Base-by-base conservation (phyloP, 1,284 basidiomycete species). In the Lentinus polychrous region DNA sequence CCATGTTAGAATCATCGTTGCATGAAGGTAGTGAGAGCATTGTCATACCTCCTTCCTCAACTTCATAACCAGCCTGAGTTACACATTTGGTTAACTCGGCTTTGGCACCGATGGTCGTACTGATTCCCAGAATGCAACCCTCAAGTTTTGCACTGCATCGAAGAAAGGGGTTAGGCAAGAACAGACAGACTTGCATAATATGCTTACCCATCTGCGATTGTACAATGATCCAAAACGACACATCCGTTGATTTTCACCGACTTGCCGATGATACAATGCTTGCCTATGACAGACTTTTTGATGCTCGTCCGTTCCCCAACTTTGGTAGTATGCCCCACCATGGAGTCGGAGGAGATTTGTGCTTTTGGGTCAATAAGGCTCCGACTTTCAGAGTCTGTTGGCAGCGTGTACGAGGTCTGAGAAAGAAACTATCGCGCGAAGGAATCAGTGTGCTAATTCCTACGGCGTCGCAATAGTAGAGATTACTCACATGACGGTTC, bases 211-310 rank as follows among this genome's bases (percentile, higher is more conserved):
- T 95, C 91, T 23, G 78, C 90, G 22, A 99, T 73, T 2, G 86
- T 76, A 56, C 93, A 94, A 59, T 93, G 90, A 61, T 97, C 94
- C 64, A 96, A 78, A 23, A 99, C 65, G 10, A 98, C 79, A 57
- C 88, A 94, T n/a, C 90, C 88, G 1, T 76, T 77, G 48, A 98
- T 81, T 65, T 86, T 93, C 24, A 79, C 86, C 68, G 86, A 86
- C 62, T 84, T 91, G 10, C 93, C 94, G 52, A 98, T 90, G 18
- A 82, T 68, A 58, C 92, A 95, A 60, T 94, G 91, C 52, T 85
- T 79, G 4, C 95, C 95, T 20, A 98, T 79, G 18, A 94, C 78
- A 7, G 86, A 89, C 55, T 86, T 86, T 66, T 96, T 98, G 66
- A 99, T 84, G 31, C 74, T 85, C 15, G 89, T 82, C 39, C 84